Conservation (phyloP, 495 filamentous ascomycete species). For the Annulohypoxylon moriforme region DNA sequence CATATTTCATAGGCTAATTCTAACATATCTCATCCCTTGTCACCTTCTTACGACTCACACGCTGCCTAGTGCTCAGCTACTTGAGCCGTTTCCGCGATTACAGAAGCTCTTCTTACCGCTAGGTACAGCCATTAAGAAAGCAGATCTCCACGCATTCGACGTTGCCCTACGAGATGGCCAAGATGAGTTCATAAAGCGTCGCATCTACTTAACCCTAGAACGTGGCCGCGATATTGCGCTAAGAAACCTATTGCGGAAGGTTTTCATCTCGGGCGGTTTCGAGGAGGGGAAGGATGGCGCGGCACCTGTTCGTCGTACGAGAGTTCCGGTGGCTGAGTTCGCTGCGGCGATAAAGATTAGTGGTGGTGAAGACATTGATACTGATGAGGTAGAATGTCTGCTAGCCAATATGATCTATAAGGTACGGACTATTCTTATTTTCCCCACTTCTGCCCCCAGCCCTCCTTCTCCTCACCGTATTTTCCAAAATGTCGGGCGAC, state of each 20-base stretch:
- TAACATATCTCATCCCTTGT: constrained; percentile 95
- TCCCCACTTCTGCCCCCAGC: not conserved
- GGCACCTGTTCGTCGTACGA: constrained; percentile 71
- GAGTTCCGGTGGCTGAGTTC: constrained; percentile 85
- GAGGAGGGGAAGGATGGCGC: constrained; percentile 76
- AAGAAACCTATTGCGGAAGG: constrained; percentile 89
- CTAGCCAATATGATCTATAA: constrained; percentile 97
- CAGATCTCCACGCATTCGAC: constrained; percentile 87
- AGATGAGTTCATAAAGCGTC: constrained; percentile 89
- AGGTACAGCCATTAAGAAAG: constrained; percentile 77
- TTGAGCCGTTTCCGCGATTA: constrained; percentile 80
- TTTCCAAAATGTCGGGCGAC: not conserved
- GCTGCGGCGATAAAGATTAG: constrained; percentile 67
- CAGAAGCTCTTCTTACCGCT: constrained; percentile 82
- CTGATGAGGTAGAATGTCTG: constrained; percentile 95
- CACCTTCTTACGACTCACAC: constrained; percentile 87
- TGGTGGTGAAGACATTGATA: constrained; percentile 73
- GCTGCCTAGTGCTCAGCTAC: constrained; percentile 76
- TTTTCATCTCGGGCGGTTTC: constrained; percentile 83
- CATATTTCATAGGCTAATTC: constrained; percentile 73
- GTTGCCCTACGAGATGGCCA: constrained; percentile 81
- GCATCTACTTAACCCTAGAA: constrained; percentile 94
- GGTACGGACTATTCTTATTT: constrained; percentile 60
- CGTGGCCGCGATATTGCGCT: constrained; percentile 90
- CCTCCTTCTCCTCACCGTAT: not conserved